Conservation (phyloP, 495 filamentous ascomycete species). For the Lophiotrema nucula region DNA sequence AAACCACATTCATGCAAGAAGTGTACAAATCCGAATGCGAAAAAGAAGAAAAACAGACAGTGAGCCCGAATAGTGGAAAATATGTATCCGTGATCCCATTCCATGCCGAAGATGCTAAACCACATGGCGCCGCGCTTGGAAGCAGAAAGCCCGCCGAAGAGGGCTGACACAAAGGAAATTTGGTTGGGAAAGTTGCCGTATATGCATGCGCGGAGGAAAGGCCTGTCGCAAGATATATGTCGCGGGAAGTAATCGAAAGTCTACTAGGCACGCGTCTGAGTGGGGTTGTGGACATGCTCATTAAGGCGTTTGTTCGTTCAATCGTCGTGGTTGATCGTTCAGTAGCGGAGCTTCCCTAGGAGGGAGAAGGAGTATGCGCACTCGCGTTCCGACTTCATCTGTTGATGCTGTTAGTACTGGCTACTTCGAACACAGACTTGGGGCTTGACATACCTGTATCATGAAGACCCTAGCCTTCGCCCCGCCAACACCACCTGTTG, state of each 20-base stretch:
- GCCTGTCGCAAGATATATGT: background rate
- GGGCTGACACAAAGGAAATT: background rate
- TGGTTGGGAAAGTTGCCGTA: background rate
- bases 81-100: no score
- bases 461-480: conserved; percentile 76
- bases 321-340: no score
- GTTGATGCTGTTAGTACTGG: background rate
- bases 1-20: no score
- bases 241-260: background rate
- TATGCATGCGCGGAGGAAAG: background rate
- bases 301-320: no score
- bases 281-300: background rate
- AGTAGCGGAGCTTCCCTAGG: conserved; percentile 39
- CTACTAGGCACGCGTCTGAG: background rate
- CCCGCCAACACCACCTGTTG: conserved; percentile 66
- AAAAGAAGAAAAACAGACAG: no score
- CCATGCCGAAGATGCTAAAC: no score
- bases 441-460: conserved; percentile 56
- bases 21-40: no score
- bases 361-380: conserved; percentile 35
- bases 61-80: no score
- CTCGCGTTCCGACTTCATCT: conserved; percentile 36
- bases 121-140: background rate
- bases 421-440: background rate
- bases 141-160: background rate